phyloP scores from a whole-genome alignment of 202 grass and related monocot species.

The Panicum hallii region DNA sequence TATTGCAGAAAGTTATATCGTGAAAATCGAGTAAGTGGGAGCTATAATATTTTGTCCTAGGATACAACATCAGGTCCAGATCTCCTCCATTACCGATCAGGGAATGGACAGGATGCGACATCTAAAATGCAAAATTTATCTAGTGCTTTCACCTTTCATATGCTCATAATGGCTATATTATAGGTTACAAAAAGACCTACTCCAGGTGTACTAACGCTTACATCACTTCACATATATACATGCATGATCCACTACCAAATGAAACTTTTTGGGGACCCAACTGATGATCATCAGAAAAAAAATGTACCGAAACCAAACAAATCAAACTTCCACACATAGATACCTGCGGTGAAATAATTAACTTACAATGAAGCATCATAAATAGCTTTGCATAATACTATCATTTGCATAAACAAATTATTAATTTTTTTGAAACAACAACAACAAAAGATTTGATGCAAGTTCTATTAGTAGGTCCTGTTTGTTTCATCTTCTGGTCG shows the following conservation, averaged over 20 bases:
- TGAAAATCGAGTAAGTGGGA: conserved; percentile 41
- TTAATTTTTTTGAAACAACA: neutral
- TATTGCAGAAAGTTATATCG: conserved; percentile 36
- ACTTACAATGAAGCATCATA: neutral
- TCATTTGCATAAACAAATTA: neutral
- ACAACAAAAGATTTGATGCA: neutral
- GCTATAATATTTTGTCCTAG: conserved; percentile 51
- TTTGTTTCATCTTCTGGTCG: no score
- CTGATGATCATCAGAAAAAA: neutral
- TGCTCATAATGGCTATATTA: conserved; percentile 48
- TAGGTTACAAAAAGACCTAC: conserved; percentile 49
- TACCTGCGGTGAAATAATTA: neutral
- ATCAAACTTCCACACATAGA: neutral
- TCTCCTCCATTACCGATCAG: conserved; percentile 39
- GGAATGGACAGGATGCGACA: conserved; percentile 48
- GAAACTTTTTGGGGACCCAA: conserved; percentile 16
- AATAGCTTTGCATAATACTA: neutral
- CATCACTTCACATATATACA: conserved; percentile 40
- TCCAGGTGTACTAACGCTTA: conserved; percentile 45
- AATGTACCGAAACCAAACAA: neutral
- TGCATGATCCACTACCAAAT: conserved; percentile 6
- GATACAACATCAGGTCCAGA: conserved; percentile 46
- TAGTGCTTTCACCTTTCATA: conserved; percentile 45
- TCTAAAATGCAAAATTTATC: conserved; percentile 47
- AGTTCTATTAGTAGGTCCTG: neutral